Percentiles rank a stretch among this genome's conserved stretches.
phyloP scores from a whole-genome alignment of 2,329 filamentous ascomycete genomes.

The Aspergillus terreus region DNA sequence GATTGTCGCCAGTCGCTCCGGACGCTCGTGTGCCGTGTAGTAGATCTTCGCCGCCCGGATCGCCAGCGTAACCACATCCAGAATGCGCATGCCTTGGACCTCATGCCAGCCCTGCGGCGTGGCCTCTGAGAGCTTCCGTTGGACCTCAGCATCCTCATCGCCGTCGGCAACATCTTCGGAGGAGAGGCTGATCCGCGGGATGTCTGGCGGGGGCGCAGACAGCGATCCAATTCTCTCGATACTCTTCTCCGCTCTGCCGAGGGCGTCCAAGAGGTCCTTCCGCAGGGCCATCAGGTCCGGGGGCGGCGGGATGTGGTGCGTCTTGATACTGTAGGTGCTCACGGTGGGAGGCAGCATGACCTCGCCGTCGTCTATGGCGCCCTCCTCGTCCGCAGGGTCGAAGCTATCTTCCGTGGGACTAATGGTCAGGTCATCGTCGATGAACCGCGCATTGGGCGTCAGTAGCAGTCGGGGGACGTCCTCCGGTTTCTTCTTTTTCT shows the following conservation, averaged over 20 bases:
- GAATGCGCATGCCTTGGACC: slow-evolving; percentile 83
- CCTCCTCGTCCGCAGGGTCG: slow-evolving; percentile 47
- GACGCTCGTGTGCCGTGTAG: slow-evolving; percentile 87
- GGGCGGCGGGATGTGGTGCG: slow-evolving; percentile 76
- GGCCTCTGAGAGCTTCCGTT: slow-evolving; percentile 14
- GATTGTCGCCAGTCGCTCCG: slow-evolving; percentile 79
- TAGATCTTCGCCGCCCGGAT: slow-evolving; percentile 94
- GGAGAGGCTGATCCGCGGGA: slow-evolving; percentile 28
- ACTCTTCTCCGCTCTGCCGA: slow-evolving; percentile 66
- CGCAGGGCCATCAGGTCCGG: slow-evolving; percentile 80
- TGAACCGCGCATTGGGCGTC: slow-evolving; percentile 36
- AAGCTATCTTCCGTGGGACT: slow-evolving; percentile 47
- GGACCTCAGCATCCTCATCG: slow-evolving; percentile 37
- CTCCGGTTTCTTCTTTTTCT: slow-evolving; percentile 44
- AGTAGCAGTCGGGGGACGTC: slow-evolving; percentile 40
- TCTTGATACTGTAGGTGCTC: slow-evolving; percentile 87
- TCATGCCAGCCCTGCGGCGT: slow-evolving; percentile 69
- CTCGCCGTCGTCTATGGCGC: slow-evolving; percentile 59
- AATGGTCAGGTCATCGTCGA: slow-evolving; percentile 46
- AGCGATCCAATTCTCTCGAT: slow-evolving; percentile 49
- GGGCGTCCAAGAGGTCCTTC: slow-evolving; percentile 60
- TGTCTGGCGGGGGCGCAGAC: slow-evolving; percentile 24
- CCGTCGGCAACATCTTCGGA: slow-evolving; percentile 35
- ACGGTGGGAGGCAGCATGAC: slow-evolving; percentile 94
- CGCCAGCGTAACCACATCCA: slow-evolving; percentile 91